phyloP scores from a whole-genome alignment of 2,329 filamentous ascomycete species.

The Verticillium longisporum region DNA sequence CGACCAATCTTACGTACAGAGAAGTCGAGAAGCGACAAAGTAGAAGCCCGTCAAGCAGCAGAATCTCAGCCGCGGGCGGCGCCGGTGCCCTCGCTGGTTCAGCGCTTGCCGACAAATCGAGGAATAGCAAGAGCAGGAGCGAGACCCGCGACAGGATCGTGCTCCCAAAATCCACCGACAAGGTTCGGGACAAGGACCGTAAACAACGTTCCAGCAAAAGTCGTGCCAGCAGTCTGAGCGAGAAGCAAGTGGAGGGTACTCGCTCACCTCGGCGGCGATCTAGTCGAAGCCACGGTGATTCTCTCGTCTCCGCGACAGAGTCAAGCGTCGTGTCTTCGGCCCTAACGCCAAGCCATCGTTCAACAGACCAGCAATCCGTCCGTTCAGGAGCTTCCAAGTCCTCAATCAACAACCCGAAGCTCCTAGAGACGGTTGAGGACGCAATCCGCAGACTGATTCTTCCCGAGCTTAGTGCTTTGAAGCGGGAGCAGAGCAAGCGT shows the following conservation, averaged over 20 bases:
- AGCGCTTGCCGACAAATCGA: conserved; percentile 33
- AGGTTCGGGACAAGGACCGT: conserved; percentile 42
- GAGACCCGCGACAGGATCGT: conserved; percentile 32
- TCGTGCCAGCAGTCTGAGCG: conserved; percentile 40
- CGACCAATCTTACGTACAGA: conserved; percentile 22
- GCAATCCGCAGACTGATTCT: conserved; percentile 84
- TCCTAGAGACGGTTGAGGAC: conserved; percentile 88
- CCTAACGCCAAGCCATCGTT: conserved; percentile 47
- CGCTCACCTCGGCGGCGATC: conserved; percentile 42
- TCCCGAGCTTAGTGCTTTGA: conserved; percentile 85
- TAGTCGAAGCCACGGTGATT: conserved; percentile 45
- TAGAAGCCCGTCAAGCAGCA: conserved; percentile 33
- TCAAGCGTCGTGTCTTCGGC: conserved; percentile 49
- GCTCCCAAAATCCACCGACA: conserved; percentile 27
- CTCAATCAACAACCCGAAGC: conserved; percentile 85
- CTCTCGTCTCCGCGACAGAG: conserved; percentile 43
- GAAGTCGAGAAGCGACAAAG: conserved; percentile 28
- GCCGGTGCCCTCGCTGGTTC: conserved; percentile 29
- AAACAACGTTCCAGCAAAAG: conserved; percentile 41
- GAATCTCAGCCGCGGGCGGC: conserved; percentile 30
- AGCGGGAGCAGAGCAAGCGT: conserved; percentile 79
- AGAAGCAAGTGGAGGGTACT: conserved; percentile 38
- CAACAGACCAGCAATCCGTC: conserved; percentile 46
- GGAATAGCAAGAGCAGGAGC: conserved; percentile 35
- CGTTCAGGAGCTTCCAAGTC: conserved; percentile 49